Evolutionary conservation across 1,284 basidiomycete genomes (phyloP), one percentile per base, ranked within the genome.

Genomic region (Ustilago esculenta): DNA sequence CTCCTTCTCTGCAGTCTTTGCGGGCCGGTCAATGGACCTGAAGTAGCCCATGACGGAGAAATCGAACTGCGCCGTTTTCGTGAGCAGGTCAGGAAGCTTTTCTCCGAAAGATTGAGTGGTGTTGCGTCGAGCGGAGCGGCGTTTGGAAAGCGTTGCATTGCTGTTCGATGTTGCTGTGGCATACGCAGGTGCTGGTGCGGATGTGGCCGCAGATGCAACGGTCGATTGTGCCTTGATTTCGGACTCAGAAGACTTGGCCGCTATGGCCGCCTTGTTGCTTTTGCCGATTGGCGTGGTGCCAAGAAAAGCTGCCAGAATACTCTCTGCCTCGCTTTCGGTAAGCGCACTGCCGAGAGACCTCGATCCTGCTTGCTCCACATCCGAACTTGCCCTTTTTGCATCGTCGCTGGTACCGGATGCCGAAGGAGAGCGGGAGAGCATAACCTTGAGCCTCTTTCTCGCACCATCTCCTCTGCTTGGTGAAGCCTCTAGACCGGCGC

Each of bases 81-180:
- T 58, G 18, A 69, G 33, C 3, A 57, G 33, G n/a, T 69, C 66
- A 4, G 66, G 66, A 14, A 63, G 42, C 36, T 63, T 69, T 25
- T 69, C 66, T 24, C 66, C 66, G 17, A 69, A 69, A 15, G 59
- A 53, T 37, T 69, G 66, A 3, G 54, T 57, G 2, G 58, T 50
- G 8, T 56, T 47, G 1, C 55, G 43, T 3, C 66, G 50, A 18
- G 54, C 37, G 4, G 66, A 69, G 3, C 66, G 50, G 15, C 58
- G 46, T 36, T 57, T 64, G 20, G 49, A 52, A 3, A 27, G 41
- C 12, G 55, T 51, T 0, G 29, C n/a, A 4, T 27, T 29, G 18
- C 23, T 50, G 27, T 36, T 11, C 17, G 25, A 24, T 33, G 39
- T 27, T 15, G 24, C 10, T 4, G 41, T n/a, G 21, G 39, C 3